A percentile compares a stretch with the other conserved stretches of the same genome.
These are phyloP conservation scores for Ophiostoma quercus DNA, from an alignment of 2,329 filamentous ascomycete species.

Conservation along the genomic window DNA sequence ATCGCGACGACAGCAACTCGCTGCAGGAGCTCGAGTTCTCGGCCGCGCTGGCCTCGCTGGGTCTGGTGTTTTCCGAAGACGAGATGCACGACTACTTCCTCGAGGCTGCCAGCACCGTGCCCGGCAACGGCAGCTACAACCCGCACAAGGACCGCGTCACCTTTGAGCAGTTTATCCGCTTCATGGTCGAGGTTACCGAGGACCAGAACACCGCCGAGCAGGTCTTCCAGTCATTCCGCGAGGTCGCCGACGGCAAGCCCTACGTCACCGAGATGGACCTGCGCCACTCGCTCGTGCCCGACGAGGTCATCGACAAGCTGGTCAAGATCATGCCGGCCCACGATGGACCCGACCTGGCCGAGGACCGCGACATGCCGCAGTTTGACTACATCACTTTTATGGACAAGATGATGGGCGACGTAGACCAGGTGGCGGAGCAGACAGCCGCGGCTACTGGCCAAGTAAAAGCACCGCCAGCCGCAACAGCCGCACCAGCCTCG, in stretches of 20 bases:
- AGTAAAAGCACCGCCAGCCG: conserved; percentile 22
- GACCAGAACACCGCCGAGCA: conserved; percentile 98
- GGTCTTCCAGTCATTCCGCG: conserved; percentile 94
- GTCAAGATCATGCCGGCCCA: conserved; percentile 81
- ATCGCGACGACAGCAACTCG: conserved; percentile 84
- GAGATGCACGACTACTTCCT: conserved; percentile 97
- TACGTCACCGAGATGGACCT: conserved; percentile 98
- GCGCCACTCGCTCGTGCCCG: conserved; percentile 87
- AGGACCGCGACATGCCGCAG: conserved; percentile 78
- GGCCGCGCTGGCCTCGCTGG: conserved; percentile 88
- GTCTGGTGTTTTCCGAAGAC: conserved; percentile 91
- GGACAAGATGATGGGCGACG: conserved; percentile 66
- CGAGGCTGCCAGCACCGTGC: conserved; percentile 61
- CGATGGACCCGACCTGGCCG: conserved; percentile 73
- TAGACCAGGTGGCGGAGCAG: conserved; percentile 16
- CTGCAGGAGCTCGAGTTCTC: conserved; percentile 93
- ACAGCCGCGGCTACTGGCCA: background rate
- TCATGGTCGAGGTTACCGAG: conserved; percentile 99
- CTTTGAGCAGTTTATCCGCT: conserved; percentile 97
- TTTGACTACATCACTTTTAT: conserved; percentile 98
- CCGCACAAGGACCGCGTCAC: conserved; percentile 66
- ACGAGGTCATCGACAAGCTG: conserved; percentile 93
- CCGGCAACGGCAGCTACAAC: conserved; percentile 11
- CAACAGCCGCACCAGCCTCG: conserved; percentile 4
- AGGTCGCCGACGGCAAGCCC: conserved; percentile 96